A percentile compares a stretch with the other conserved stretches of the same genome.
phyloP scores from a whole-genome alignment of 2,329 filamentous ascomycete species.

The Colletotrichum magnum region DNA sequence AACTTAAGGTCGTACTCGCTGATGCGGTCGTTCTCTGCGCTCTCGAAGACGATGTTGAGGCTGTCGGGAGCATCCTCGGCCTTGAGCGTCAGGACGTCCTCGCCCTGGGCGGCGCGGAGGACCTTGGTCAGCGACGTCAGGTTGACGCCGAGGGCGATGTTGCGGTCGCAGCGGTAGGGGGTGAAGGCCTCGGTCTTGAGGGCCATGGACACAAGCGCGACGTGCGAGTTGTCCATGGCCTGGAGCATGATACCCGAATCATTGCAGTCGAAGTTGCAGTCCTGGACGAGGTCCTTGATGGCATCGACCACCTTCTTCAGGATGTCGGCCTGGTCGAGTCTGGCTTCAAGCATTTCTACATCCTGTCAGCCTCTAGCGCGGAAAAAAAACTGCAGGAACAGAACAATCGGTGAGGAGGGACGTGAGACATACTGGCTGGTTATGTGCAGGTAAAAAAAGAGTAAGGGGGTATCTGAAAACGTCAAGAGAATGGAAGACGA shows the following conservation, averaged over 20 bases:
- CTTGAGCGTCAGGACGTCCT: constrained; percentile 96
- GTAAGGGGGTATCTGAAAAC: constrained; percentile 35
- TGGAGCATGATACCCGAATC: constrained; percentile 98
- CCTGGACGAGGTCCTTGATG: constrained; percentile 99
- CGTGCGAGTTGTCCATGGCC: constrained; percentile 99
- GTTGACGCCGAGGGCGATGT: constrained; percentile 98
- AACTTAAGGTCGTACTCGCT: constrained; percentile 99
- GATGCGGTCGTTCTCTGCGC: constrained; percentile 86
- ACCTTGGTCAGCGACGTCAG: constrained; percentile 97
- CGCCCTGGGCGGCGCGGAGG: constrained; percentile 91
- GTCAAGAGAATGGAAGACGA: constrained; percentile 19
- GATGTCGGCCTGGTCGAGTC: constrained; percentile 91
- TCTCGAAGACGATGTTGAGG: constrained; percentile 97
- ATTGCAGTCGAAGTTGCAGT: constrained; percentile 99
- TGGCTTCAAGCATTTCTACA: constrained; percentile 90
- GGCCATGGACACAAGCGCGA: constrained; percentile 98
- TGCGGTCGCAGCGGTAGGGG: constrained; percentile 98
- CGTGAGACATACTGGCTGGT: constrained; percentile 31
- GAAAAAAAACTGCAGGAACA: not conserved
- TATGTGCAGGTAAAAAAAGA: constrained; percentile 19
- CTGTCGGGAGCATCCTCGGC: constrained; percentile 97
- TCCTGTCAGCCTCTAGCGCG: constrained; percentile 51
- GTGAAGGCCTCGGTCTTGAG: constrained; percentile 95
- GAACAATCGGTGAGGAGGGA: constrained; percentile 2
- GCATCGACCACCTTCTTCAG: constrained; percentile 99